Evolutionary conservation across 148 eudicot species (phyloP), one percentile per base, ranked within the genome.

Genomic region (Arbutus unedo): DNA sequence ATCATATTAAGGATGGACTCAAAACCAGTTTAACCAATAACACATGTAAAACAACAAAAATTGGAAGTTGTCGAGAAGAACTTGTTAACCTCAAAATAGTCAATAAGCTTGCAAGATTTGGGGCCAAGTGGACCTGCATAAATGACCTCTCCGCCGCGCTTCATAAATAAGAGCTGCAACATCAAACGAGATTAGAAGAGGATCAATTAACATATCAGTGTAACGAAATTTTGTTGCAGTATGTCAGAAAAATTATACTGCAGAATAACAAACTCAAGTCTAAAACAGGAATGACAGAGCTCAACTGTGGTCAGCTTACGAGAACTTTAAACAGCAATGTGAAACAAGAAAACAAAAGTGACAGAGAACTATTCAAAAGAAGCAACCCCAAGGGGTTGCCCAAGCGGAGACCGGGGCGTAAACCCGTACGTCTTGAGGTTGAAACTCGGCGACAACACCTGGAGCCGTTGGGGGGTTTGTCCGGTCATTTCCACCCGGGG

Each of bases 41-140:
- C 10, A 68, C 31, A 64, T 5, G 53, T n/a, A 72, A 57, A 75
- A 31, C 11, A 11, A 1, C 18, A 2, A 15, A 53, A 53, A 31
- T 15, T 51, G 60, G 75, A 19, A 66, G 48, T 54, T 44, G 13
- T 45, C 6, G 48, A n/a, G 59, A 74, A 72, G 75, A 55, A 49
- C 56, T 76, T 4, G 81, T 87, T 85, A 19, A 94, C 99, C 98
- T 96, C 92, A 88, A 96, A 96, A 87, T 93, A 94, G 66, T 93
- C 91, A 68, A 94, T 70, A 48, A 96, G 92, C 82, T 90, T 93
- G 92, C 89, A 86, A 71, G 99, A 96, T 81, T 87, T 93, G 49
- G 91, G 90, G 74, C 99, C 99, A 71, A 96, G 91, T 68, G 91
- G 95, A 76, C 99, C 99, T 53, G 99, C 99, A 85, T 96, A 96